A percentile compares a stretch with the other conserved stretches of the same genome.
Evolutionary conservation across 805 yeast genomes (phyloP).

Genomic region (Grigorovia humatica): DNA sequence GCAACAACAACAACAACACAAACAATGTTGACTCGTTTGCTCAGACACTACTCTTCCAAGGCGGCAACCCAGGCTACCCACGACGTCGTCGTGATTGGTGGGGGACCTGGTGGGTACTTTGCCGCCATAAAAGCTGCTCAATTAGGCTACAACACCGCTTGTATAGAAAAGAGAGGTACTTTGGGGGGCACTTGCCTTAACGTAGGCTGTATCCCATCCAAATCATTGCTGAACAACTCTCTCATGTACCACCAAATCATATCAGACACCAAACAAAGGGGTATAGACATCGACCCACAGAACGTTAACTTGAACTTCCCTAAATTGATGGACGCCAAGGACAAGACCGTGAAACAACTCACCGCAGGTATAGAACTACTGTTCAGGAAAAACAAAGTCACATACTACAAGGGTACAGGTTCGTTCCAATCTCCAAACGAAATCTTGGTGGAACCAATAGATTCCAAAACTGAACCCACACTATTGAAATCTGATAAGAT

Average conservation of each 20-base stretch:
- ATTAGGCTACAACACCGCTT: slow-evolving; percentile 86
- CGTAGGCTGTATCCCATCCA: slow-evolving; percentile 98
- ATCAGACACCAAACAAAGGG: slow-evolving; percentile 77
- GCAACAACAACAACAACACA: background rate
- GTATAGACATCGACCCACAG: slow-evolving; percentile 61
- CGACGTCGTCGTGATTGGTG: slow-evolving; percentile 93
- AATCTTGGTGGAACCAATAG: slow-evolving; percentile 73
- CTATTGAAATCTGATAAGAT: slow-evolving; percentile 72
- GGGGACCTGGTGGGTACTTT: slow-evolving; percentile 99
- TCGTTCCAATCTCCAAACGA: slow-evolving; percentile 74
- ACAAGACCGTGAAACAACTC: slow-evolving; percentile 75
- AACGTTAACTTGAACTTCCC: slow-evolving; percentile 67
- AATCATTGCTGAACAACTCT: slow-evolving; percentile 89
- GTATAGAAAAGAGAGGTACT: slow-evolving; percentile 92
- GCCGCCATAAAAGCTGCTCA: slow-evolving; percentile 99
- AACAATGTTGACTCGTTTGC: background rate
- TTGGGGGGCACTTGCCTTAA: slow-evolving; percentile 98
- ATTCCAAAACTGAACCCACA: slow-evolving; percentile 52
- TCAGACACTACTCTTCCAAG: slow-evolving; percentile 13
- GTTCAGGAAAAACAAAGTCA: slow-evolving; percentile 91
- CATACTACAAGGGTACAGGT: slow-evolving; percentile 89
- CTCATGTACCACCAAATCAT: slow-evolving; percentile 82
- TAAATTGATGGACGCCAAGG: slow-evolving; percentile 85
- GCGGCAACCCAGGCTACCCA: slow-evolving; percentile 47
- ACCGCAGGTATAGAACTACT: slow-evolving; percentile 92